These are phyloP conservation scores for Trichoderma reesei DNA, from an alignment of 495 filamentous ascomycete species.

Conservation along the genomic window DNA sequence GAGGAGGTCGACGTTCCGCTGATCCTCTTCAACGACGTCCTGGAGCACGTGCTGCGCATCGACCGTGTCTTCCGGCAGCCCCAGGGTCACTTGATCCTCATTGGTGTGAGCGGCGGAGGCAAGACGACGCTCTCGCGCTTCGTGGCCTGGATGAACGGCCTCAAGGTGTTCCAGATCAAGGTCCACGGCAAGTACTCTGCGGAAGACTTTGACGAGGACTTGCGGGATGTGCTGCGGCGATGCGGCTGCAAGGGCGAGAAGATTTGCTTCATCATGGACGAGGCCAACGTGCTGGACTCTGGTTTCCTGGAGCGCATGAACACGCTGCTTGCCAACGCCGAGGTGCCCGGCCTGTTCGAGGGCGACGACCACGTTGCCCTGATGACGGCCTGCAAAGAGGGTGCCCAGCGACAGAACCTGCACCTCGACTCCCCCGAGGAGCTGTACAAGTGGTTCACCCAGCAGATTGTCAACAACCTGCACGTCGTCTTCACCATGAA, in stretches of 20 bases:
- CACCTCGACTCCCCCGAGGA: conserved; percentile 96
- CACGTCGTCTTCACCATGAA: conserved; percentile 99
- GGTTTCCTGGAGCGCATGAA: conserved; percentile 99
- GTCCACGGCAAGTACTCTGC: conserved; percentile 97
- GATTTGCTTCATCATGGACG: conserved; percentile 99
- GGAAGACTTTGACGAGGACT: conserved; percentile 97
- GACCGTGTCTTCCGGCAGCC: conserved; percentile 98
- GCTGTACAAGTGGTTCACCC: conserved; percentile 99
- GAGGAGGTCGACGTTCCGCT: conserved; percentile 98
- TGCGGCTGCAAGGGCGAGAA: conserved; percentile 98
- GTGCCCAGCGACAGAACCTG: conserved; percentile 89
- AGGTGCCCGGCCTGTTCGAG: conserved; percentile 96
- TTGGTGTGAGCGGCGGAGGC: conserved; percentile 94
- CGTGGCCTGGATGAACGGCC: conserved; percentile 99
- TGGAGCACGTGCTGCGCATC: conserved; percentile 95
- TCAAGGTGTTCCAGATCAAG: conserved; percentile 99
- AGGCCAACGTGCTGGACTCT: conserved; percentile 95
- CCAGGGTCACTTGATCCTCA: conserved; percentile 94
- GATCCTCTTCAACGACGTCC: conserved; percentile 94
- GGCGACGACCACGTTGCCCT: conserved; percentile 91
- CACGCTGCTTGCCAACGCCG: conserved; percentile 91
- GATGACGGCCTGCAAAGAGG: conserved; percentile 98
- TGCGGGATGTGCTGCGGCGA: conserved; percentile 83
- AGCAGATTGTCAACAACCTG: conserved; percentile 96
- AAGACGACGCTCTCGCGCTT: conserved; percentile 98